Evolutionary conservation across 2,329 filamentous ascomycete species (phyloP).

Genomic region (Neonectria coccinea): DNA sequence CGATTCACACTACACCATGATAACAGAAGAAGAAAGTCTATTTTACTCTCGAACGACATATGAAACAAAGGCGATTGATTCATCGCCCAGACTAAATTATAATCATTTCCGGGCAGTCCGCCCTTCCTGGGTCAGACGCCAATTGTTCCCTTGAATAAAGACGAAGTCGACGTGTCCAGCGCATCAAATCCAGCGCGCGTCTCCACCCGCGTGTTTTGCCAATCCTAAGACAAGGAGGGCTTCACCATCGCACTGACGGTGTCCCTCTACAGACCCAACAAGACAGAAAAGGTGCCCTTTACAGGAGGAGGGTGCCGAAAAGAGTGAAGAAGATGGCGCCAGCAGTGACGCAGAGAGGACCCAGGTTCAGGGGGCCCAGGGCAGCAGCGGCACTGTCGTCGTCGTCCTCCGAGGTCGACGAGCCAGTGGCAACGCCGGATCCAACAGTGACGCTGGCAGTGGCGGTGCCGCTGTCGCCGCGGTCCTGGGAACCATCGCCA

Average conservation of each 20-base stretch:
- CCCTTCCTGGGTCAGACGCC: slow-evolving; percentile 43
- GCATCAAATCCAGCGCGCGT: slow-evolving; percentile 39
- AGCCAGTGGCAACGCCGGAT: slow-evolving; percentile 46
- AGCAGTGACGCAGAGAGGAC: slow-evolving; percentile 52
- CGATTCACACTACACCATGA: not conserved
- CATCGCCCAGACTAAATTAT: slow-evolving; percentile 46
- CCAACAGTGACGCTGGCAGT: slow-evolving; percentile 55
- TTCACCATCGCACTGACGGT: slow-evolving; percentile 11
- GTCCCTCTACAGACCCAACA: slow-evolving; percentile 26
- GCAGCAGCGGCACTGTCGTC: slow-evolving; percentile 49
- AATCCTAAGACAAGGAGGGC: slow-evolving; percentile 39
- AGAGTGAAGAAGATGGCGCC: slow-evolving; percentile 52
- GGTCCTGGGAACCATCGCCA: slow-evolving; percentile 66
- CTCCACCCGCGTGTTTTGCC: slow-evolving; percentile 32
- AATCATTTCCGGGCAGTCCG: slow-evolving; percentile 43
- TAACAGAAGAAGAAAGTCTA: slow-evolving; percentile 40
- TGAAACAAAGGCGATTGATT: slow-evolving; percentile 40
- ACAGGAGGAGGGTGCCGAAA: slow-evolving; percentile 56
- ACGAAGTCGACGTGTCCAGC: slow-evolving; percentile 39
- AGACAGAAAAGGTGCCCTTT: slow-evolving; percentile 37
- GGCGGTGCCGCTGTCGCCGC: slow-evolving; percentile 59
- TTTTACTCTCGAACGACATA: slow-evolving; percentile 36
- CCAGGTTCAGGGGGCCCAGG: slow-evolving; percentile 44
- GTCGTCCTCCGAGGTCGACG: slow-evolving; percentile 36
- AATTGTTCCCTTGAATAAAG: slow-evolving; percentile 43